Evolutionary conservation across 1,139 yeast genomes (phyloP).

Genomic region (Geotrichum fermentans): DNA sequence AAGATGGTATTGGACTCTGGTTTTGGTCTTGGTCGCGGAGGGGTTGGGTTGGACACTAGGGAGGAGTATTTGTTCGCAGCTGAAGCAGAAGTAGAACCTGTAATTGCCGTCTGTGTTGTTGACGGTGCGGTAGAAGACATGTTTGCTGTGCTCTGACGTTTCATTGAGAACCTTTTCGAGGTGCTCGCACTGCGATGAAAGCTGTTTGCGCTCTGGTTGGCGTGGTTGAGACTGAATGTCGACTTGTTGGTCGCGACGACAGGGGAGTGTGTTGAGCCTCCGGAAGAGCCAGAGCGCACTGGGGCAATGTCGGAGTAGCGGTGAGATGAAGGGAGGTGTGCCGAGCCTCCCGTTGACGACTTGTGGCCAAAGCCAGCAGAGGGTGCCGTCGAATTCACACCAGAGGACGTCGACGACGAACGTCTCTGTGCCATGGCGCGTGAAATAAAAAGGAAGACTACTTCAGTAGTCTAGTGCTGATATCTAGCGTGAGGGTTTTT

Average conservation of each 20-base stretch:
- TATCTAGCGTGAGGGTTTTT: too few species aligned
- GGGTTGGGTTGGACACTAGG: conserved; percentile 6
- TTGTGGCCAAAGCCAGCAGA: too few species aligned
- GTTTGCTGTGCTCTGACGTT: background rate
- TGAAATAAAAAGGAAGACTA: background rate
- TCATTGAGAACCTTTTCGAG: background rate
- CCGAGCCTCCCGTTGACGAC: background rate
- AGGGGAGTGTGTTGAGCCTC: background rate
- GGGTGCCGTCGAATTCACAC: background rate
- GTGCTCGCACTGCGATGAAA: background rate
- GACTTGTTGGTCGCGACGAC: background rate
- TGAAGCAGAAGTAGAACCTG: background rate
- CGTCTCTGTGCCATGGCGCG: background rate
- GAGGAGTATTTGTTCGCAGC: background rate
- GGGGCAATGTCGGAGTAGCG: conserved; percentile 1
- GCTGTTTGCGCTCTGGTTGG: background rate
- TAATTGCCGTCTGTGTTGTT: background rate
- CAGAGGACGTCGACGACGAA: background rate
- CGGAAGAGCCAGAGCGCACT: background rate
- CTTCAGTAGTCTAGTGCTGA: too few species aligned
- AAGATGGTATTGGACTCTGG: conserved; percentile 1
- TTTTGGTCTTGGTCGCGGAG: background rate
- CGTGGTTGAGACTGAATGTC: background rate
- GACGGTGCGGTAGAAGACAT: background rate
- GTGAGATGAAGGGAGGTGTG: background rate